Evolutionary conservation across 257 asterid species (phyloP).

Genomic region (Ilex aquifolium): DNA sequence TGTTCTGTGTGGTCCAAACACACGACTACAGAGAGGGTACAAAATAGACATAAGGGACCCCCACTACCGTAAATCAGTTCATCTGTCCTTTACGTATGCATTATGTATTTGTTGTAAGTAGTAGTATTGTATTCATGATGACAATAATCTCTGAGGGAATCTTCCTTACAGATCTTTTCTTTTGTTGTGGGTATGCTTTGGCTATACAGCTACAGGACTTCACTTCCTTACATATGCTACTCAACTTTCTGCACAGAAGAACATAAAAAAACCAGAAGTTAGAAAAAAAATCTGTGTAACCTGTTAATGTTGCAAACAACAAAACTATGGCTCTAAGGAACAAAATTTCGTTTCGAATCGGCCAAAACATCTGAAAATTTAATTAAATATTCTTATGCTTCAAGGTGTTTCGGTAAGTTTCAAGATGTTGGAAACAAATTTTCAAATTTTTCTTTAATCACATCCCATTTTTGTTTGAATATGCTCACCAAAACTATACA

Average conservation of each 20-base stretch:
- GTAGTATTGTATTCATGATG: constrained; percentile 62
- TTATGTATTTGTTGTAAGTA: constrained; percentile 48
- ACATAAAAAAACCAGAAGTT: constrained; percentile 5
- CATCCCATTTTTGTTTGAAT: no score
- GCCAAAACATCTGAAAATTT: no score
- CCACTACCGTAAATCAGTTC: constrained; percentile 67
- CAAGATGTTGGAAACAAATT: no score
- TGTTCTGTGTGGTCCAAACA: constrained; percentile 54
- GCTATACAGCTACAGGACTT: constrained; percentile 66
- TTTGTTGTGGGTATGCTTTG: constrained; percentile 51
- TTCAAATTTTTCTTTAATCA: no score
- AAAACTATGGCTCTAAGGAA: background rate
- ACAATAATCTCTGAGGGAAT: constrained; percentile 49
- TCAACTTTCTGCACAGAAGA: constrained; percentile 63
- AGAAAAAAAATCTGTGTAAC: constrained; percentile 11
- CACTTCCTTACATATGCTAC: constrained; percentile 49
- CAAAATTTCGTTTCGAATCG: no score
- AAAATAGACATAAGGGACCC: constrained; percentile 42
- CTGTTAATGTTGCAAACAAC: background rate
- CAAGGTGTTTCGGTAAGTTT: no score
- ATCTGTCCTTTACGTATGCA: constrained; percentile 67
- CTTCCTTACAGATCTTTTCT: constrained; percentile 49
- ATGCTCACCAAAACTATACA: no score
- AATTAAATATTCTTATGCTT: no score
- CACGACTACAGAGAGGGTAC: constrained; percentile 48